Evolutionary conservation across 768 basidiomycete species (phyloP), one percentile per base, ranked within the genome.

Genomic region (Neoboletus subvelutipes): DNA sequence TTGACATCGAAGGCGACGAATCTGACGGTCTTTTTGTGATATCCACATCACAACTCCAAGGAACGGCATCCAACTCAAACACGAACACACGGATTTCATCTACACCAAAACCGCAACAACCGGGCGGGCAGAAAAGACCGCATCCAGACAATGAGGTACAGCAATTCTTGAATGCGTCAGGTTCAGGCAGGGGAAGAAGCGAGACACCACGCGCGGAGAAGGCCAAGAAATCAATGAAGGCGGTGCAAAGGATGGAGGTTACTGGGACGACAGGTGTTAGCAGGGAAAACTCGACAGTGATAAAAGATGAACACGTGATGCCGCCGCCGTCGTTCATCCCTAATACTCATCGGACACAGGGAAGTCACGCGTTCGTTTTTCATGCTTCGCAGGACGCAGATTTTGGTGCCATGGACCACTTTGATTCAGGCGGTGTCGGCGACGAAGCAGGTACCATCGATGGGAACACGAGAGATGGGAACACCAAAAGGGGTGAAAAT

Each of bases 21-120:
- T 76, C 76, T 1, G 83, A 88, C 36, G 77, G 78, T 40, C 77
- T 92, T 33, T 92, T 92, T 66, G 87, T 90, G 26, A 86, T 93
- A 58, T 89, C 91, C 8, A 90, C 91, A 9, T 90, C 82, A 65
- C 82, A 84, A 55, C 76, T 81, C 29, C 80, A 79, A 24, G 79
- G 66, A 39, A 33, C 56, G 15, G 54, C 60, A 40, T 37, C 67
- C 60, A 31, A 69, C 56, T 43, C 57, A 36, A 60, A 52, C 17
- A n/a, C 52, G 40, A 59, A 54, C 45, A 10, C 57, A 18, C 55
- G 65, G 11, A 46, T 7, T 15, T 62, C 65, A 13, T 56, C 65
- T 22, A 64, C 68, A n/a, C 65, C 61, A 1, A 52, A 50, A 11
- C 49, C 59, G 42, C 61, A 62, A 28, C 57, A 50, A 45, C 17